Percentiles rank a stretch among this genome's conserved stretches.
phyloP scores from a whole-genome alignment of 495 filamentous ascomycete species.

The Lophium mytilinum region DNA sequence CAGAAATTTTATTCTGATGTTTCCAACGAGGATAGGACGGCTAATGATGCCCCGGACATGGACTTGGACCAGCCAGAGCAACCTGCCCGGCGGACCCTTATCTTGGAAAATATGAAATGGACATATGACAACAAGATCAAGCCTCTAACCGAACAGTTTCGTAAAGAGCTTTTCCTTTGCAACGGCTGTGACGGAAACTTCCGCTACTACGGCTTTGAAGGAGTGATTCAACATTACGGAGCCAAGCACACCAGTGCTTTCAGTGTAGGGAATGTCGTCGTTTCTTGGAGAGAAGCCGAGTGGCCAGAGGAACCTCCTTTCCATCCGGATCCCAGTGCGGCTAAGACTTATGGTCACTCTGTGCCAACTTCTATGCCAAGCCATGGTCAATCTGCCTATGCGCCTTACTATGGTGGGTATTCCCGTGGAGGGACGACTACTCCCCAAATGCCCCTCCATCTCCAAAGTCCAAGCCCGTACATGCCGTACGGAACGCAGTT shows the following conservation, averaged over 20 bases:
- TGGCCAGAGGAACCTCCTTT: constrained; percentile 72
- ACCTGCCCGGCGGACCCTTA: constrained; percentile 50
- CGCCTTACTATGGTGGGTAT: constrained; percentile 34
- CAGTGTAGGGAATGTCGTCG: constrained; percentile 58
- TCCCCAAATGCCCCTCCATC: constrained; percentile 23
- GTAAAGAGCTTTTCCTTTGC: constrained; percentile 67
- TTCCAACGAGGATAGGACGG: constrained; percentile 39
- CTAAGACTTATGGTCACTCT: constrained; percentile 31
- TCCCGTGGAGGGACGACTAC: constrained; percentile 21
- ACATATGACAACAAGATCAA: constrained; percentile 69
- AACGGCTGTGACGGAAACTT: constrained; percentile 51
- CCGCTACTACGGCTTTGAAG: constrained; percentile 65
- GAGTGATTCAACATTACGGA: constrained; percentile 70
- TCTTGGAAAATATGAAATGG: constrained; percentile 81
- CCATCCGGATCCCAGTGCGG: constrained; percentile 43
- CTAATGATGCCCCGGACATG: constrained; percentile 38
- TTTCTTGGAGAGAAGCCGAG: constrained; percentile 63
- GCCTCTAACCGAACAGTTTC: constrained; percentile 49
- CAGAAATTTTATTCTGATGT: constrained; percentile 53
- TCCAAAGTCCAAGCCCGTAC: constrained; percentile 36
- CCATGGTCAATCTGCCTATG: constrained; percentile 5
- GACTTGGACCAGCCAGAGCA: constrained; percentile 38
- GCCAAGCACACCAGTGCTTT: constrained; percentile 67
- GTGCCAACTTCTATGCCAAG: constrained; percentile 12
- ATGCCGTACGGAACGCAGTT: constrained; percentile 34